Percentiles rank a stretch among this genome's conserved stretches.
These are phyloP conservation scores for Avena sativa DNA, from an alignment of 176 grass and related monocot genomes.

Conservation along the genomic window DNA sequence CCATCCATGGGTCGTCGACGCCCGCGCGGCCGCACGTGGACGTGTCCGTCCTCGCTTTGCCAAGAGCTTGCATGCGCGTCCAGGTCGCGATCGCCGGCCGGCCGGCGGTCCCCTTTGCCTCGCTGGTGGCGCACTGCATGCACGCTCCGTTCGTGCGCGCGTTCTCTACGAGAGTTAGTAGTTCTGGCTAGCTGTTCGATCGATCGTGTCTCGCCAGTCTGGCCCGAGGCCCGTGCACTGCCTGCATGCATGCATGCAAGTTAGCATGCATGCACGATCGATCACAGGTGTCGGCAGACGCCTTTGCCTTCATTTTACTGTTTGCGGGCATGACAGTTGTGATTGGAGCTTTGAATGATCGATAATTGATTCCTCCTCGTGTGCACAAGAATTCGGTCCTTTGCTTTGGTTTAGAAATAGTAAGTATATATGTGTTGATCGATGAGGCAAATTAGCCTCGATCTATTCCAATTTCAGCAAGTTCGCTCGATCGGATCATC, in stretches of 20 bases:
- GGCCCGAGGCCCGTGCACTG: background rate
- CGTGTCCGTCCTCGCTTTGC: too few species aligned
- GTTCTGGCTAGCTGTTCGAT: background rate
- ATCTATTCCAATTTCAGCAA: background rate
- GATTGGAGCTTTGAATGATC: background rate
- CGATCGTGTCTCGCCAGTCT: background rate
- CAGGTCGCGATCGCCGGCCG: background rate
- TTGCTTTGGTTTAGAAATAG: too few species aligned
- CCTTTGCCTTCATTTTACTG: background rate
- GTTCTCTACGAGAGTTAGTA: background rate
- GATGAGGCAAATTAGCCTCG: background rate
- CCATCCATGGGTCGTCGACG: too few species aligned
- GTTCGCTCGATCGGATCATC: background rate
- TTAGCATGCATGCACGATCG: background rate
- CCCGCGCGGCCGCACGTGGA: too few species aligned
- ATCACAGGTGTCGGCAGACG: background rate
- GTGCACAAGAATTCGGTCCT: background rate
- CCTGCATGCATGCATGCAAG: background rate
- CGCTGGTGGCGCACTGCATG: background rate
- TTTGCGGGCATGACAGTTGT: background rate
- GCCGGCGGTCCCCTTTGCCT: background rate
- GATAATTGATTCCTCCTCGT: background rate
- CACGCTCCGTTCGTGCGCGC: background rate
- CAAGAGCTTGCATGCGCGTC: background rate
- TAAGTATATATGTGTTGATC: too few species aligned